These are phyloP conservation scores for Gracilaria gracilis DNA, from an alignment of 23 red algal genomes.

Conservation along the genomic window DNA sequence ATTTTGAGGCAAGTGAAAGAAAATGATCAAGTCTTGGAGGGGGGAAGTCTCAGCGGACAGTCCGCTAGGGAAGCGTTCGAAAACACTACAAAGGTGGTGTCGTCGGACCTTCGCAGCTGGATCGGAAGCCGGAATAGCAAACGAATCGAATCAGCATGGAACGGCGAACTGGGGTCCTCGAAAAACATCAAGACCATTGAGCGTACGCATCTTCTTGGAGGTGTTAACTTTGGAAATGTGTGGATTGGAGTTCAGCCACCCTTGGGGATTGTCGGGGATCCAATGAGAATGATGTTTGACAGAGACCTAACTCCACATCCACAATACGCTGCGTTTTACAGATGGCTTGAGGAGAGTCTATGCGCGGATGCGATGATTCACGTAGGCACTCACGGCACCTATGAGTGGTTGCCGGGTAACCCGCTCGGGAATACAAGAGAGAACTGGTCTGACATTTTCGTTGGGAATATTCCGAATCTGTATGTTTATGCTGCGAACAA, in stretches of 20 bases:
- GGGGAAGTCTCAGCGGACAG: slow-evolving; percentile 19
- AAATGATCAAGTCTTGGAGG: slow-evolving; percentile 55
- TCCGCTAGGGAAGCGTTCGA: slow-evolving; percentile 11
- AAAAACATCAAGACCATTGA: slow-evolving; percentile 58
- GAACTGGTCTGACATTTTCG: slow-evolving; percentile 73
- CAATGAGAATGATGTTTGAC: slow-evolving; percentile 87
- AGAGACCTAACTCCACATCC: slow-evolving; percentile 76
- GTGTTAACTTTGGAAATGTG: slow-evolving; percentile 72
- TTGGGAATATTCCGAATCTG: slow-evolving; percentile 72
- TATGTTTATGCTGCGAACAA: slow-evolving; percentile 88
- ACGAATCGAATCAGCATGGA: slow-evolving; percentile 64
- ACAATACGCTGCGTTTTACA: slow-evolving; percentile 75
- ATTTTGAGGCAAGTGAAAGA: slow-evolving; percentile 38
- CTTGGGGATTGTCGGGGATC: slow-evolving; percentile 71
- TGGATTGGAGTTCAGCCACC: slow-evolving; percentile 83
- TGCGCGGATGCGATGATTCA: slow-evolving; percentile 69
- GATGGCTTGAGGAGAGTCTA: slow-evolving; percentile 61
- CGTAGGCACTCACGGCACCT: slow-evolving; percentile 76
- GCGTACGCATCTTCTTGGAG: slow-evolving; percentile 51
- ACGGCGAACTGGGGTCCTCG: slow-evolving; percentile 53
- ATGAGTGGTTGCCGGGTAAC: slow-evolving; percentile 77
- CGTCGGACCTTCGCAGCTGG: slow-evolving; percentile 53
- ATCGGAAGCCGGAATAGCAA: slow-evolving; percentile 41
- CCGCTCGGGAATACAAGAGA: slow-evolving; percentile 57
- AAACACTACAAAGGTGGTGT: slow-evolving; percentile 42